Evolutionary conservation across 2,329 filamentous ascomycete species (phyloP).

Genomic region (Elsinoe batatas): DNA sequence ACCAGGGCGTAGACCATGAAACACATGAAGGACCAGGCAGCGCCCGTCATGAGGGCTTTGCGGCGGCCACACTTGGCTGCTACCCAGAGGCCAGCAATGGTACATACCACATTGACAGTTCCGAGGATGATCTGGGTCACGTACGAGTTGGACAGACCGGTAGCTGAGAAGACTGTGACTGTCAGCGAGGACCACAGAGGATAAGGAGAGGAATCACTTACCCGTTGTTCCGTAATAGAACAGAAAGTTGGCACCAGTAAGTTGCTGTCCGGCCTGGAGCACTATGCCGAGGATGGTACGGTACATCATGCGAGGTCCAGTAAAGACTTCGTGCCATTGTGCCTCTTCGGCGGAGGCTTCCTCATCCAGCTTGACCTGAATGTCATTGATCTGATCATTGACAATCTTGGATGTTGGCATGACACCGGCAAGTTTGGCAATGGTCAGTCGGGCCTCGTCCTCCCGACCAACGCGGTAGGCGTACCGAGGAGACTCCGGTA

Average conservation of each 20-base stretch:
- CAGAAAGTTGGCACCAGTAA: slow-evolving; percentile 28
- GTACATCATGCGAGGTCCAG: slow-evolving; percentile 23
- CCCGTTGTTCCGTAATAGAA: slow-evolving; percentile 21
- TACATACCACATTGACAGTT: slow-evolving; percentile 39
- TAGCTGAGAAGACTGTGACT: slow-evolving; percentile 41
- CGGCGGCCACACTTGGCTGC: slow-evolving; percentile 42
- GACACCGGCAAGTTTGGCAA: slow-evolving; percentile 23
- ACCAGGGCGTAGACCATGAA: slow-evolving; percentile 50
- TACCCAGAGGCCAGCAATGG: slow-evolving; percentile 38
- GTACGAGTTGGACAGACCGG: slow-evolving; percentile 32
- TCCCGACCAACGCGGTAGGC: slow-evolving; percentile 24
- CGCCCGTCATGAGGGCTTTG: slow-evolving; percentile 38
- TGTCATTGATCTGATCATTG: slow-evolving; percentile 23
- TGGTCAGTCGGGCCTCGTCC: slow-evolving; percentile 24
- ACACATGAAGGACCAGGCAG: slow-evolving; percentile 35
- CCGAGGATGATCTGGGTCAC: slow-evolving; percentile 39
- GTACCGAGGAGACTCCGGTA: slow-evolving; percentile 25
- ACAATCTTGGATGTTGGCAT: slow-evolving; percentile 20
- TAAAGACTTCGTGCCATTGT: slow-evolving; percentile 24
- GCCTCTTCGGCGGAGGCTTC: slow-evolving; percentile 20
- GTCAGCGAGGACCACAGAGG: background rate
- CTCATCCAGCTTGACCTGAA: slow-evolving; percentile 25
- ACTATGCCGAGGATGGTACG: slow-evolving; percentile 24
- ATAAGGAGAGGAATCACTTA: background rate
- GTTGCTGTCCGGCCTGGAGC: slow-evolving; percentile 26